phyloP scores from a whole-genome alignment of 208 protist species.

The Acanthamoeba royreba region DNA sequence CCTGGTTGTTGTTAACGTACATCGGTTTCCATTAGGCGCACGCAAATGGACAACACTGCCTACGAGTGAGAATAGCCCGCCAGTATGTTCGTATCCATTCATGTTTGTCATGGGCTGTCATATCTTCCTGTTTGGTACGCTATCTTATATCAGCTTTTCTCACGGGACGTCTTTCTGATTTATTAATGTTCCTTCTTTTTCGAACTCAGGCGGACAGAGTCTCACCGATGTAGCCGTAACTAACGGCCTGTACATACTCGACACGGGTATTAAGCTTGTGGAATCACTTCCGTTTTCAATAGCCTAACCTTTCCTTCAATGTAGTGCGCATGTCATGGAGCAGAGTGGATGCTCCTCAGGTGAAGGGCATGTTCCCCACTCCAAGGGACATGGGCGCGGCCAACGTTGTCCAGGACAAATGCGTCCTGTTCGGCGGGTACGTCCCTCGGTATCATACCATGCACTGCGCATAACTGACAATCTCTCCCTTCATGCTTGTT shows the following conservation, averaged over 20 bases:
- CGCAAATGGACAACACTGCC: not conserved
- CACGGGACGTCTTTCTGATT: not conserved
- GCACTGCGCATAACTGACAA: no score
- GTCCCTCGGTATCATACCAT: not conserved
- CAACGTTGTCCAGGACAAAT: not conserved
- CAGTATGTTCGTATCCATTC: constrained; percentile 2
- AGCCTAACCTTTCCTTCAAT: not conserved
- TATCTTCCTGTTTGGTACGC: not conserved
- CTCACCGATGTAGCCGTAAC: not conserved
- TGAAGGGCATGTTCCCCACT: not conserved
- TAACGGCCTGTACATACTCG: not conserved
- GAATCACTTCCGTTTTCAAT: not conserved
- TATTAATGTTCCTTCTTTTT: no score
- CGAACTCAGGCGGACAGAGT: not conserved
- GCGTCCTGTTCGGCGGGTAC: not conserved
- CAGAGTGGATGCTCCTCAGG: not conserved
- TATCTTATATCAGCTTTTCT: not conserved
- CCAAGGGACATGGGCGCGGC: not conserved
- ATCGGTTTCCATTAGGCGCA: not conserved
- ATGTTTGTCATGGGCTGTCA: not conserved
- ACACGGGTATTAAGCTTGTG: not conserved
- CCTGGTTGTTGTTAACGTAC: not conserved
- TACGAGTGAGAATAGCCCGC: not conserved
- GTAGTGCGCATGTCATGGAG: no score
- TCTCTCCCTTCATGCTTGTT: no score